Percentiles rank a stretch among this genome's conserved stretches.
phyloP scores from a whole-genome alignment of 1,139 yeast species.

The Pichia sp. region DNA sequence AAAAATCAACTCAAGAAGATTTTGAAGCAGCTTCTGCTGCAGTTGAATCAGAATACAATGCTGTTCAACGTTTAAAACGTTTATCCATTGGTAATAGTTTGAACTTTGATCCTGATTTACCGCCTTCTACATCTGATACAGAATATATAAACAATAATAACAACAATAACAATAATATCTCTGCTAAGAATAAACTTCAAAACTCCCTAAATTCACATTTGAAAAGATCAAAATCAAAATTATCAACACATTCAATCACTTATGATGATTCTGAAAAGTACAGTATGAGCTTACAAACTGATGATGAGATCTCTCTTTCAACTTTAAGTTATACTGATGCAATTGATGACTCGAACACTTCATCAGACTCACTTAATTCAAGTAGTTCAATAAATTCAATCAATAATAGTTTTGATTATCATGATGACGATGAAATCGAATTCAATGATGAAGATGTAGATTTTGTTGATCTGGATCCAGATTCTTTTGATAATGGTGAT shows the following conservation, averaged over 20 bases:
- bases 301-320: not conserved
- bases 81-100: slow-evolving; percentile 49
- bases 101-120: slow-evolving; percentile 52
- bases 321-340: not conserved
- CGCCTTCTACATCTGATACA: slow-evolving; percentile 38
- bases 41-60: slow-evolving; percentile 48
- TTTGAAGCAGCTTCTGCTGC: slow-evolving; percentile 31
- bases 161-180: not conserved
- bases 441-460: slow-evolving; percentile 16
- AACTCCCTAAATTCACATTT: not conserved
- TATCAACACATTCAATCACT: slow-evolving; percentile 9
- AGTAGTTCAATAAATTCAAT: not conserved
- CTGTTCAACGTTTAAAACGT: slow-evolving; percentile 53
- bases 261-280: not conserved
- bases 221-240: slow-evolving; percentile 11
- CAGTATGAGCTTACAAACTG: not conserved
- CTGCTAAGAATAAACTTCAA: not conserved
- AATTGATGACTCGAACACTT: not conserved
- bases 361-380: not conserved
- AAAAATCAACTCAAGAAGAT: slow-evolving; percentile 28
- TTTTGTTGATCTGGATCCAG: slow-evolving; percentile 23
- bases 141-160: slow-evolving; percentile 1
- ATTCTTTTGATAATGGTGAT: slow-evolving; percentile 28
- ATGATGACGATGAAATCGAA: slow-evolving; percentile 8
- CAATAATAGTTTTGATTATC: not conserved